Conservation (phyloP, 2,329 filamentous ascomycete genomes). For the Apiospora arundinis region DNA sequence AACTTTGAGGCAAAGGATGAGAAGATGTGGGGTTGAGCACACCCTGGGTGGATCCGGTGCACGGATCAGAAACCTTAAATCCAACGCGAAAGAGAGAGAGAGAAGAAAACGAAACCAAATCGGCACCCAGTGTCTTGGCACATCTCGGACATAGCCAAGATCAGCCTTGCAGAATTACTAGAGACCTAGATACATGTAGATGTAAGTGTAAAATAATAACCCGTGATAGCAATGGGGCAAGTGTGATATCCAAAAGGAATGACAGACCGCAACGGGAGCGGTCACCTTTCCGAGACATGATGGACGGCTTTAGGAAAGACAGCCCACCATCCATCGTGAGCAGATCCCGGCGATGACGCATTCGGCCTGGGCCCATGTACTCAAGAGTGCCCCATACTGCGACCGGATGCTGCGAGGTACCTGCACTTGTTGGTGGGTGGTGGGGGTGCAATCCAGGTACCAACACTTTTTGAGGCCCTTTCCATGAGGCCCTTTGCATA, state of each 20-base stretch:
- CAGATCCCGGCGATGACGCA: conserved; percentile 3
- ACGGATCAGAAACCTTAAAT: conserved; percentile 9
- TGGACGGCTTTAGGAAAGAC: not conserved
- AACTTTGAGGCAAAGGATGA: not conserved
- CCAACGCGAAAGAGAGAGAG: not conserved
- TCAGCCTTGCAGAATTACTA: too few species aligned
- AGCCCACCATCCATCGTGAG: not conserved
- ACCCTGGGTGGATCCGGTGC: not conserved
- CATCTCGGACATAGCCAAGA: not conserved
- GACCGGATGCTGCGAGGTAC: not conserved
- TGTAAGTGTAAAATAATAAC: too few species aligned
- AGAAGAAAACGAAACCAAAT: not conserved
- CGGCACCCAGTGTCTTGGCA: not conserved
- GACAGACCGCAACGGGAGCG: not conserved
- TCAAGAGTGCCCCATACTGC: not conserved
- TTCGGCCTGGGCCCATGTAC: not conserved
- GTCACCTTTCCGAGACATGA: not conserved
- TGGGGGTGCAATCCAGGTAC: not conserved
- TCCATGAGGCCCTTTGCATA: too few species aligned
- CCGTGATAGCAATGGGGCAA: too few species aligned
- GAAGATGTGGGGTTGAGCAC: not conserved
- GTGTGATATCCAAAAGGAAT: not conserved
- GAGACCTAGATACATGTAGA: too few species aligned
- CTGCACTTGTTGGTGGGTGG: not conserved
- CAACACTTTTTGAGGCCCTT: not conserved